A percentile compares a stretch with the other conserved stretches of the same genome.
Evolutionary conservation across 768 basidiomycete species (phyloP).

Genomic region (Candolleomyces efflorescens): DNA sequence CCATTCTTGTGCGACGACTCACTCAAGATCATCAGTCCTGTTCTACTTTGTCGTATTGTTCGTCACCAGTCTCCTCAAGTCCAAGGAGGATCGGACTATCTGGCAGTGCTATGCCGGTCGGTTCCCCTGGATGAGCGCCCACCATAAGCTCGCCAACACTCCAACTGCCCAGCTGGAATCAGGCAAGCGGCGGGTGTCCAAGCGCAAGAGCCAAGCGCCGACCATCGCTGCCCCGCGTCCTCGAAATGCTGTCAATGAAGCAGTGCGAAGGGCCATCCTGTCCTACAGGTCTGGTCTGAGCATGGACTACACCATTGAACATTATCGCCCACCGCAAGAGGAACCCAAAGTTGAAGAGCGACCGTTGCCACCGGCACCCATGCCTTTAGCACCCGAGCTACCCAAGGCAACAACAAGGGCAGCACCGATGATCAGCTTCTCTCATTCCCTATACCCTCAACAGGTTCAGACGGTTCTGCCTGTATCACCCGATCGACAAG

Average conservation of each 20-base stretch:
- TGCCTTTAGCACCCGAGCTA: background rate
- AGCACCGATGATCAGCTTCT: slow-evolving; percentile 2
- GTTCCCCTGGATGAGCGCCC: slow-evolving; percentile 31
- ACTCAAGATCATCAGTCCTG: slow-evolving; percentile 38
- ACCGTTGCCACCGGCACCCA: background rate
- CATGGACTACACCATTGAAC: slow-evolving; percentile 46
- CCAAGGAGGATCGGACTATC: slow-evolving; percentile 41
- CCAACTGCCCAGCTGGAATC: slow-evolving; percentile 25
- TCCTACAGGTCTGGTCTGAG: slow-evolving; percentile 36
- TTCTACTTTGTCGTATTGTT: slow-evolving; percentile 51
- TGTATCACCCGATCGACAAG: slow-evolving; percentile 15
- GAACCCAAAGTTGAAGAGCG: background rate
- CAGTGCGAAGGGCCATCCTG: slow-evolving; percentile 28
- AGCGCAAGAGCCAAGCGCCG: slow-evolving; percentile 20
- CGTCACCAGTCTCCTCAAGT: slow-evolving; percentile 34
- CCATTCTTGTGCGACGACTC: background rate
- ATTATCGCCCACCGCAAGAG: slow-evolving; percentile 28
- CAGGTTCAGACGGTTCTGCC: slow-evolving; percentile 15
- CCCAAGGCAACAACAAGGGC: background rate
- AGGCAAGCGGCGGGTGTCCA: slow-evolving; percentile 3
- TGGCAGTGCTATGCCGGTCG: slow-evolving; percentile 49
- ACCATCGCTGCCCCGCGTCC: slow-evolving; percentile 43
- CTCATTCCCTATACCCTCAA: slow-evolving; percentile 29
- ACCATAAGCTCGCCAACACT: slow-evolving; percentile 25
- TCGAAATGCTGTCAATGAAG: slow-evolving; percentile 21